A percentile compares a stretch with the other conserved stretches of the same genome.
These are phyloP conservation scores for Verbena officinalis DNA, from an alignment of 257 asterid species.

Conservation along the genomic window DNA sequence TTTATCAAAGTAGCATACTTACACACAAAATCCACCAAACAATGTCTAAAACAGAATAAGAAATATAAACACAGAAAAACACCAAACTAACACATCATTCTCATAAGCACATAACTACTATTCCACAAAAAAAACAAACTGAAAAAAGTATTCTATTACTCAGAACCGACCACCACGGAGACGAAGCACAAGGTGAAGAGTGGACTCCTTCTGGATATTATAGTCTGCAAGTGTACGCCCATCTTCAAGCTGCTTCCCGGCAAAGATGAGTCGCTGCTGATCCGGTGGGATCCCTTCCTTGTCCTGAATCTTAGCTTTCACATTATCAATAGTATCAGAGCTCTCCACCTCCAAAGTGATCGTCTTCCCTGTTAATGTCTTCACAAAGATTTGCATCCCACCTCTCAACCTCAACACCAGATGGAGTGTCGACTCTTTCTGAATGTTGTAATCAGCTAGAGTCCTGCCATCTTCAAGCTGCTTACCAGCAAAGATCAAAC, in stretches of 20 bases:
- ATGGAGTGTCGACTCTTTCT: conserved; percentile 37
- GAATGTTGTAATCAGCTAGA: conserved; percentile 33
- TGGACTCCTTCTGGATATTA: conserved; percentile 37
- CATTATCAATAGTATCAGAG: conserved; percentile 31
- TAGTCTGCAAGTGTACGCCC: conserved; percentile 33
- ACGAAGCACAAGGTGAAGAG: conserved; percentile 38
- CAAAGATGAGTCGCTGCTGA: conserved; percentile 24
- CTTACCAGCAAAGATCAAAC: conserved; percentile 39
- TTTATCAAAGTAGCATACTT: too few species aligned
- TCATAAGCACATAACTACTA: not conserved
- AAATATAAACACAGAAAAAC: not conserved
- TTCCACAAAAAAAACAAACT: not conserved
- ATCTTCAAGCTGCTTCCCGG: conserved; percentile 31
- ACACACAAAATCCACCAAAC: too few species aligned
- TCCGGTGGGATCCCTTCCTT: conserved; percentile 35
- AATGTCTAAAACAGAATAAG: not conserved
- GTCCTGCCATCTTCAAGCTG: conserved; percentile 42
- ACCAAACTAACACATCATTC: not conserved
- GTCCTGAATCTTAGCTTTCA: conserved; percentile 34
- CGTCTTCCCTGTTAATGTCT: conserved; percentile 31
- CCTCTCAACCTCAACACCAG: conserved; percentile 36
- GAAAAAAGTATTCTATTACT: not conserved
- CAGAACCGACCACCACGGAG: conserved; percentile 34
- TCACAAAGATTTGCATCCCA: conserved; percentile 33
- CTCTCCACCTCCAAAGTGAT: conserved; percentile 34